Percentiles rank a stretch among this genome's conserved stretches.
These are phyloP conservation scores for Chimonanthus praecox DNA, from an alignment of 164 flowering plant species.

Conservation along the genomic window DNA sequence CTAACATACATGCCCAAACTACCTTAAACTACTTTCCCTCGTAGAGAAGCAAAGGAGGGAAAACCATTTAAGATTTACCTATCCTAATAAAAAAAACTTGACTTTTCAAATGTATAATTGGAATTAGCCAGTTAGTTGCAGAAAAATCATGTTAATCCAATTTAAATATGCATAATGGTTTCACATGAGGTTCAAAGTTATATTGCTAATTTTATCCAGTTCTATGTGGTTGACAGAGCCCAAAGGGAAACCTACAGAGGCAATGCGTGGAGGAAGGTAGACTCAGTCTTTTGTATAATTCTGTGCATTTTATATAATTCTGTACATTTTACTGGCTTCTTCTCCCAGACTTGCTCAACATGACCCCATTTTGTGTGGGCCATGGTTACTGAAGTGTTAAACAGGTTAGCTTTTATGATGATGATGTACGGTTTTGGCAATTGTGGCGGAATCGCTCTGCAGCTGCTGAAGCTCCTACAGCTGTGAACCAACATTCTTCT, in stretches of 20 bases:
- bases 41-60: no score
- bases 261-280: conserved; percentile 98
- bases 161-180: no score
- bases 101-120: no score
- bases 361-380: conserved; percentile 2
- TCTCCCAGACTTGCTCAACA: neutral
- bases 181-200: no score
- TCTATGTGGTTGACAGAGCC: conserved; percentile 1
- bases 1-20: no score
- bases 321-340: neutral
- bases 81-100: no score
- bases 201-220: no score
- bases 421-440: conserved; percentile 94
- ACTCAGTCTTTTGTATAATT: conserved; percentile 1
- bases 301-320: neutral
- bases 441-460: conserved; percentile 90
- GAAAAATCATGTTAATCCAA: no score
- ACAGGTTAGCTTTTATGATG: conserved; percentile 96
- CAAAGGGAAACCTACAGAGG: conserved; percentile 89
- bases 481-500: conserved; percentile 63
- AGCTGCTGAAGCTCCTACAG: conserved; percentile 93
- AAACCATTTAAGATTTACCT: no score
- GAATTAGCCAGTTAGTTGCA: no score
- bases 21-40: no score
- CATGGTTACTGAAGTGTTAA: conserved; percentile 59